Evolutionary conservation across 225 moss, liverwort and hornwort genomes (phyloP), one percentile per base, ranked within the genome.

Genomic region (Marchantia paleacea): DNA sequence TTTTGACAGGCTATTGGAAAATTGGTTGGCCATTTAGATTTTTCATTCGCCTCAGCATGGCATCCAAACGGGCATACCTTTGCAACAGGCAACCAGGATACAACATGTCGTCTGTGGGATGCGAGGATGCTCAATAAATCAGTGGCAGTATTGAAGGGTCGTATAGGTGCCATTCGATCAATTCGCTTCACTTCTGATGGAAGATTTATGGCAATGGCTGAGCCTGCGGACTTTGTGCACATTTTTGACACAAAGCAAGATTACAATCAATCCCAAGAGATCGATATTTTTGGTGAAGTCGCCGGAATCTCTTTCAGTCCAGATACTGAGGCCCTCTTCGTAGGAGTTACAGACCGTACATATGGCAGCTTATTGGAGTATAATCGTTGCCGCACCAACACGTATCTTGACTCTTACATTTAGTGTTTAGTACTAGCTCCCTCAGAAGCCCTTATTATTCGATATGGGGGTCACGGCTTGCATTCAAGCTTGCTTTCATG

Each of bases 181-280:
- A 87, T 97, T 79, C 90, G 97, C 16, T 97, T 94, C 84, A 90
- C 97, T 69, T 81, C 89, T 66, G 93, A 97, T 70, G 97, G 97
- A 69, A 91, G 92, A 16, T 94, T 93, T 76, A 88, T 97, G 97
- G 94, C 93, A n/a, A 94, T 97, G 97, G 94, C 97, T 10, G 97
- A 97, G 85, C 97, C 97, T 78, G 94, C 94, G 58, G 94, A 97
- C 81, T 97, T 97, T 80, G 94, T 94, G 84, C 97, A 97, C 81
- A 86, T 97, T 54, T 97, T 92, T 81, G 94, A 97, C 84, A 92
- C 93, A 0, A 92, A 91, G 81, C 91, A 91, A 83, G 90, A 89
- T 55, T 97, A 93, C 78, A 89, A 82, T 55, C 92, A 88, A 64
- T 93, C 90, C 80, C 97, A 97, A 83, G 97, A 97, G 86, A 92